A percentile compares a stretch with the other conserved stretches of the same genome.
phyloP scores from a whole-genome alignment of 306 rosid species.

The Vigna nakashimae region DNA sequence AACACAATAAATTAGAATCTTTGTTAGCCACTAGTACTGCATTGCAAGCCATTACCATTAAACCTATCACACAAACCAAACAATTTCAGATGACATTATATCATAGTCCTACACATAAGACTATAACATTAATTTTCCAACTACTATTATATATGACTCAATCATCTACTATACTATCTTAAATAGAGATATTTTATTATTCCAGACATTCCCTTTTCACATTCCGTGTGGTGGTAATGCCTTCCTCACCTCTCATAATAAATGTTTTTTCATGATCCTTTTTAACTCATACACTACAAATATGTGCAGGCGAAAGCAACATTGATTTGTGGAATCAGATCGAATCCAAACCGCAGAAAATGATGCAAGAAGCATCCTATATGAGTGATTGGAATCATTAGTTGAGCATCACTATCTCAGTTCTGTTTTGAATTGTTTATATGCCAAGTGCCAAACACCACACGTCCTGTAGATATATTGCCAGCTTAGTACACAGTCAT shows the following conservation, averaged over 20 bases:
- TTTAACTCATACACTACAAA: neutral
- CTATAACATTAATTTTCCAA: conserved; percentile 9
- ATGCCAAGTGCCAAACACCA: conserved; percentile 54
- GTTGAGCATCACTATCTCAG: conserved; percentile 52
- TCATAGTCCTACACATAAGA: neutral
- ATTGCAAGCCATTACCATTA: conserved; percentile 8
- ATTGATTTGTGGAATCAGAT: conserved; percentile 32
- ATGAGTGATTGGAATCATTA: conserved; percentile 33
- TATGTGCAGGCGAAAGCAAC: conserved; percentile 9
- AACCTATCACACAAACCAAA: neutral
- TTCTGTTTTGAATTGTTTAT: conserved; percentile 38
- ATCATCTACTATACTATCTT: neutral
- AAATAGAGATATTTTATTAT: conserved; percentile 39
- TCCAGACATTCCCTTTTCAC: conserved; percentile 44
- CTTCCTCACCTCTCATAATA: conserved; percentile 1
- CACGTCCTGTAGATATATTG: conserved; percentile 12
- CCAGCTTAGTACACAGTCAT: conserved; percentile 25
- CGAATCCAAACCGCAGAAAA: conserved; percentile 25
- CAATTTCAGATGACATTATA: neutral
- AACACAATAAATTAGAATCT: conserved; percentile 44
- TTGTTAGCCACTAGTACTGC: conserved; percentile 44
- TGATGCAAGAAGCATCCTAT: conserved; percentile 26
- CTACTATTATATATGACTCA: neutral
- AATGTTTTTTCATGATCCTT: conserved; percentile 13
- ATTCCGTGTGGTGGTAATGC: conserved; percentile 32